Evolutionary conservation across 2,329 filamentous ascomycete species (phyloP), one percentile per base, ranked within the genome.

Genomic region (Aspergillus tubingensis): DNA sequence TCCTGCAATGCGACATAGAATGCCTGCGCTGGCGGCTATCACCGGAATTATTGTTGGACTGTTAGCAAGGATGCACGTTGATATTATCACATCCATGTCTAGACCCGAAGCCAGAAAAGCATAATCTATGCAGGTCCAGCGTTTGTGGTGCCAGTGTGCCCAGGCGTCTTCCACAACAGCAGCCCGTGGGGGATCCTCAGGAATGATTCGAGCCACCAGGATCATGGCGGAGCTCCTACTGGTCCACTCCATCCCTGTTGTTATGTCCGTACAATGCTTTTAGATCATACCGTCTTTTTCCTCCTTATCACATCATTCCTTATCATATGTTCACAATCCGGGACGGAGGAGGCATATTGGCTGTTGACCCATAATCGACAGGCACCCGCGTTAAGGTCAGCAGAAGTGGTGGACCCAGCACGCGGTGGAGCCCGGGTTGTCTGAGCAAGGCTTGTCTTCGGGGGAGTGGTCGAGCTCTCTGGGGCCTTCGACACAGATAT

Each of bases 1-100:
- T 54, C 30, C 56, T 65, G 62, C 58, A 63, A 63, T 63, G 59
- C 62, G 58, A 63, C 62, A 27, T 58, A 43, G 62, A 57, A 44
- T 49, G 47, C 62, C 53, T 62, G 56, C 52, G 30, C 11, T 17
- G 41, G 51, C 63, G 63, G 63, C 41, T 65, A 65, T 50, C 57
- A 57, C 43, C 63, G 63, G 63, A 36, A 41, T 13, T 39, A 54
- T 38, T 54, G 41, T 52, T 44, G 58, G 51, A 43, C 39, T 57
- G 30, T 53, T 60, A 15, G 48, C 60, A 60, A 57, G 44, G 55
- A 43, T 53, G 54, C 44, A 56, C 17, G 39, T 50, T 62, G 59
- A 56, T 50, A 25, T 49, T 43, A 32, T 25, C 36, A 36, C 39
- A 56, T 56, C 54, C 62, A 56, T 50, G 54, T 53, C 58, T 61